Conservation (phyloP, 164 flowering plant species). For the Liriodendron chinense region DNA sequence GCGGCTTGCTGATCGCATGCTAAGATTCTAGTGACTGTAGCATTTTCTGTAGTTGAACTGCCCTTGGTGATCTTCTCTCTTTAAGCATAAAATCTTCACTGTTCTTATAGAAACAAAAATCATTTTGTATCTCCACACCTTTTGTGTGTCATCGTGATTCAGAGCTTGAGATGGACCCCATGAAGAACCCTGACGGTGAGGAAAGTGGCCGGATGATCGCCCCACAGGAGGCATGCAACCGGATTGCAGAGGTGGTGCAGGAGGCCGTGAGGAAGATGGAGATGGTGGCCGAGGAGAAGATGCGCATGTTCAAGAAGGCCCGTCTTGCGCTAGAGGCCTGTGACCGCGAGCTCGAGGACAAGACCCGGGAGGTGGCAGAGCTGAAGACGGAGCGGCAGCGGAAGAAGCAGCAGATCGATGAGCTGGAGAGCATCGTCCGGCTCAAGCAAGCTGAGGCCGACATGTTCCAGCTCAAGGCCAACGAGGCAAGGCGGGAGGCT, state of each 20-base stretch:
- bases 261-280: conserved; percentile 97
- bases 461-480: conserved; percentile 95
- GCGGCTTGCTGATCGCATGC: not conserved
- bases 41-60: not conserved
- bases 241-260: conserved; percentile 90
- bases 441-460: conserved; percentile 96
- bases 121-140: not conserved
- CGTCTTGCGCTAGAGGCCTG: conserved; percentile 73
- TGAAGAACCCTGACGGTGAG: conserved; percentile 59
- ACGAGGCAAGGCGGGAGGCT: conserved; percentile 90
- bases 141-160: conserved; percentile 4
- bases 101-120: too few relatives aligned
- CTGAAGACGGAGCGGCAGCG: conserved; percentile 72
- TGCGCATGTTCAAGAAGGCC: conserved; percentile 81
- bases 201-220: conserved; percentile 74
- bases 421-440: conserved; percentile 87
- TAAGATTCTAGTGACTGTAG: not conserved
- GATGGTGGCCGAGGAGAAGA: conserved; percentile 92
- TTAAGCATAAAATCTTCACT: too few relatives aligned
- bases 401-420: conserved; percentile 83
- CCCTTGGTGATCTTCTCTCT: not conserved
- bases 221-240: conserved; percentile 91
- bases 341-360: conserved; percentile 86
- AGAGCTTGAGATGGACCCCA: conserved; percentile 80
- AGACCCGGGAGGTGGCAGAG: conserved; percentile 72